Evolutionary conservation across 2,329 filamentous ascomycete species (phyloP).

Genomic region (Eutypa lata): DNA sequence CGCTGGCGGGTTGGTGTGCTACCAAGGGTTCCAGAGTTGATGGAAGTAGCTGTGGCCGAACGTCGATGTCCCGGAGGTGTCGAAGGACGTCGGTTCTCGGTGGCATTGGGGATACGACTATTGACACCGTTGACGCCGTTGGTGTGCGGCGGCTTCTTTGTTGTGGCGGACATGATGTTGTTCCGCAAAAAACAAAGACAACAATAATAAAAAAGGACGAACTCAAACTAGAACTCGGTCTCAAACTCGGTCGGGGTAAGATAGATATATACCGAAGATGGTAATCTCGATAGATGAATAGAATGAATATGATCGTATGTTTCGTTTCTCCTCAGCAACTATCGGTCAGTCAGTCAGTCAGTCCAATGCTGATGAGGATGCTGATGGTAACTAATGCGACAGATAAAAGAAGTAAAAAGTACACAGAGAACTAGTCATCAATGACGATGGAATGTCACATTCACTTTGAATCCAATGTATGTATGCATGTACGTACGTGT

Average conservation of each 20-base stretch:
- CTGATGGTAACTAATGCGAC: background rate
- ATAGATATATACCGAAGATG: no score
- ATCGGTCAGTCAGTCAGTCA: background rate
- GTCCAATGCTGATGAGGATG: background rate
- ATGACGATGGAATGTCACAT: background rate
- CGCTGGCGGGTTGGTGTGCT: slow-evolving; percentile 52
- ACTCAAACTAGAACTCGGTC: background rate
- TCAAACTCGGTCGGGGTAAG: background rate
- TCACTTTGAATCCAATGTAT: background rate
- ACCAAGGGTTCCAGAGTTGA: slow-evolving; percentile 35
- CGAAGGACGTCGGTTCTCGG: background rate
- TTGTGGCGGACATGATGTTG: background rate
- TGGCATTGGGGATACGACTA: background rate
- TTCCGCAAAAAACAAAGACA: background rate
- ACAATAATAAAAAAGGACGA: background rate
- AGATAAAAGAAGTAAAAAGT: background rate
- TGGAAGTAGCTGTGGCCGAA: slow-evolving; percentile 34
- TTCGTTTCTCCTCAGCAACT: background rate
- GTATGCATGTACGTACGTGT: background rate
- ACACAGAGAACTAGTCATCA: background rate
- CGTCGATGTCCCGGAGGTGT: background rate
- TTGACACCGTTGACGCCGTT: background rate
- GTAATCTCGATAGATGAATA: no score
- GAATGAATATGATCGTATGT: no score
- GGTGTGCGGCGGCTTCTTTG: background rate